Evolutionary conservation across 148 eudicot species (phyloP).

Genomic region (Rhododendron ovatum): DNA sequence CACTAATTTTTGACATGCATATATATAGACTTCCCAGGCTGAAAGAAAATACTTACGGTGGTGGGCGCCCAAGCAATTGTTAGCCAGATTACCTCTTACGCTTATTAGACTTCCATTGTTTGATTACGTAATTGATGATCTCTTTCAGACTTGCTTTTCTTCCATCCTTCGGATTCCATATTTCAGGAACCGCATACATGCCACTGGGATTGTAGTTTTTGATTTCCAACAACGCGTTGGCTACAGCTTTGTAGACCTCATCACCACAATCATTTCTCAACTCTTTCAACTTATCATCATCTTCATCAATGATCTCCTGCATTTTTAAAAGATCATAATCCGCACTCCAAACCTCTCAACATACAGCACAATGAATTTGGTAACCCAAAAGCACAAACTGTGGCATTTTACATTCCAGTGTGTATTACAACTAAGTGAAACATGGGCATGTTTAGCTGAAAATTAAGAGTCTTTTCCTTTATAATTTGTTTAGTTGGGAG

Average conservation of each 20-base stretch:
- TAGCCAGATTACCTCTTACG: conserved; percentile 22
- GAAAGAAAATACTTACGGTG: neutral
- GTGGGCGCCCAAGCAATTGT: neutral
- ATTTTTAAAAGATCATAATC: neutral
- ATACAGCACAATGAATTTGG: neutral
- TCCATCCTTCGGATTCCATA: conserved; percentile 43
- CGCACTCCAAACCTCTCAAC: neutral
- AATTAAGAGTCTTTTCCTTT: too few relatives aligned
- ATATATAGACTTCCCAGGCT: too few relatives aligned
- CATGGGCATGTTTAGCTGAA: neutral
- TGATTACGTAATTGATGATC: conserved; percentile 33
- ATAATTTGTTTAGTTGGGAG: too few relatives aligned
- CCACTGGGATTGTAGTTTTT: conserved; percentile 58
- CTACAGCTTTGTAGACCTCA: conserved; percentile 37
- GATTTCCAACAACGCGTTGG: conserved; percentile 40
- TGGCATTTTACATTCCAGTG: neutral
- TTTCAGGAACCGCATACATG: conserved; percentile 41
- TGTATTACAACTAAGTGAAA: neutral
- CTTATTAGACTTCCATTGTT: conserved; percentile 32
- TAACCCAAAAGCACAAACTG: neutral
- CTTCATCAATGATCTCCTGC: conserved; percentile 44
- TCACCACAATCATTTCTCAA: conserved; percentile 37
- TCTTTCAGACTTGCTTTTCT: conserved; percentile 50
- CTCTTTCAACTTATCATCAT: conserved; percentile 38
- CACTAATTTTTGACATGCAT: too few relatives aligned